Base-by-base conservation (phyloP, 202 grass and related monocot species). In the Alloteropsis angusta region DNA sequence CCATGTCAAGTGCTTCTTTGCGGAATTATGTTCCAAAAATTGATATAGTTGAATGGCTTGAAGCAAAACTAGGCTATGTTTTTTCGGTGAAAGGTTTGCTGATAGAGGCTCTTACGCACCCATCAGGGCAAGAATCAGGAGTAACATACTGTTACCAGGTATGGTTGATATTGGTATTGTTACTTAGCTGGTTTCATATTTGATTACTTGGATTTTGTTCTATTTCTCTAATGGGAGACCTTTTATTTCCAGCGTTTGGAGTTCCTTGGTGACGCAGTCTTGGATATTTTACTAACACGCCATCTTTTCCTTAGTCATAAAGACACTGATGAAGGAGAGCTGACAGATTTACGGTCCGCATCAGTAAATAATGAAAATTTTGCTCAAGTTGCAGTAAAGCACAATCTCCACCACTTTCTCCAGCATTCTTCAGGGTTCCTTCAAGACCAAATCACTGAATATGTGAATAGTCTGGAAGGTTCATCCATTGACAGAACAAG, bases 321-420 rank as follows among this genome's bases (percentile, higher is more conserved):
- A 79, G 86, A 98, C 68, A 83, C 82, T 16, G 86, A 85, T 71
- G 92, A 93, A 41, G 95, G 92, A 57, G 85, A 95, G 72, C 74
- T 98, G 81, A 98, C 92, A 74, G 92, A 95, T 88, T 83, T 98
- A 80, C 80, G 95, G 22, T 93, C 89, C 57, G 92, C 92, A 68
- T 98, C 92, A 44, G 95, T 98, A 66, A 98, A 92, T 70, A 98
- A 98, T 34, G 87, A 94, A 65, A 95, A 93, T 72, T 98, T 98
- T 78, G 92, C 95, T 74, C 89, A 85, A 83, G 78, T 90, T 71
- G 89, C 92, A 41, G 89, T 93, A 41, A 93, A 78, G 77, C 82
- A 98, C 72, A 95, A 93, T 74, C 64, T 98, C 49, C 81, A 98
- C 39, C 60, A 82, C 17, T 89, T 87, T 84, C 87, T 98, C 62